Base-by-base conservation (phyloP, 2,329 filamentous ascomycete species). In the Ilyonectria destructans region DNA sequence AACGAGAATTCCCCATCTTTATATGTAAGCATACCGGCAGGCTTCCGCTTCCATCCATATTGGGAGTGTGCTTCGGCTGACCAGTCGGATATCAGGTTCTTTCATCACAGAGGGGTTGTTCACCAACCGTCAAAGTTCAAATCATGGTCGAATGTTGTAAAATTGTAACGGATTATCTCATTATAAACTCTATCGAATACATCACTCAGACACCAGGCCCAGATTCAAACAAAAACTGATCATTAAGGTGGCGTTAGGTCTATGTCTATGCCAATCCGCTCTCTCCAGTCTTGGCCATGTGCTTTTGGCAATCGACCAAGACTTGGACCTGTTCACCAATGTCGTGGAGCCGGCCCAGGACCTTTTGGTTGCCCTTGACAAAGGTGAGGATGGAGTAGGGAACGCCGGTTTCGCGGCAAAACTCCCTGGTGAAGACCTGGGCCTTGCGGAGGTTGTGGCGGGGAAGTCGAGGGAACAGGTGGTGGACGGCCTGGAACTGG, bases 401-500 rank as follows among this genome's bases (percentile, higher is more conserved):
- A 51, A 92, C 90, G 5, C 84, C 84, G 1, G 89, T 89, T 29
- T 92, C 89, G n/a, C 86, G 79, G 77, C 89, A 92, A 73, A 92
- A 93, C 49, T 89, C 86, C 73, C 84, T 85, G 1, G 92, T 89
- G 49, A 91, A 77, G 65, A 79, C 82, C 80, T 93, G 91, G 2
- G 87, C 85, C 69, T 83, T 81, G 59, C 91, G 85, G 10, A 93
- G 80, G 77, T 93, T 93, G 79, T 93, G 91, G 26, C 91, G 82
- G 1, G 91, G 91, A 60, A 93, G 85, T 5, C 91, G 85, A 3
- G 91, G 91, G 75, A 90, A 93, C 12, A 93, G 79, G 72, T 93
- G 91, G 78, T 93, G 91, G 2, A 93, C 87, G 7, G 88, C 90
- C 79, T 93, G 91, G 80, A 93, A 93, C 80, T 93, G 91, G 31